Base-by-base conservation (phyloP, 345 rosid genomes). In the Eutrema japonicum region DNA sequence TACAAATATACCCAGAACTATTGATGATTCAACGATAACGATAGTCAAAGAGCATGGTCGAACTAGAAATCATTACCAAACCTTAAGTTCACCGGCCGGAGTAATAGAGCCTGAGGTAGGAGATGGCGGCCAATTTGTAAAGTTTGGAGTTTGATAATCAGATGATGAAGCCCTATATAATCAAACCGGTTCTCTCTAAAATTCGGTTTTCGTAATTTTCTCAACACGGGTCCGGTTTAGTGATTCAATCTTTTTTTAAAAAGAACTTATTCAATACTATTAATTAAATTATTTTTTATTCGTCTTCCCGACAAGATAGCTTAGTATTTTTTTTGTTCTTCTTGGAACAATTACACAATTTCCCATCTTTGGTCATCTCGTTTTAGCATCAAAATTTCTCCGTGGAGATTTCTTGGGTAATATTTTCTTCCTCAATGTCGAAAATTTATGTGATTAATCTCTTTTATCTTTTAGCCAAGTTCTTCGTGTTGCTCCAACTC, bases 61-160 rank as follows among this genome's bases (percentile, higher is more conserved):
- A 49, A 41, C 2, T 0, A 52, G 35, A 37, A 8, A 52, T 52
- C 9, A 46, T 62, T 55, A 76, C 60, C 60, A 16, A 76, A 26
- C 63, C 74, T 75, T 70, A 63, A 10, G 18, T 53, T 76, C 59
- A 59, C 70, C 45, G 75, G 65, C 62, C 64, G 74, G 70, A 53
- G 68, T 22, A 32, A 1, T 0, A 35, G 64, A 65, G 37, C 7
- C 10, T 41, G 22, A 50, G 63, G 68, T 41, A 4, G 6, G 33
- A 69, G 75, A 38, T 18, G 79, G 43, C 60, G 75, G 75, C 78
- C 10, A 43, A 45, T 61, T 59, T 75, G 40, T 66, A 29, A 40
- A 58, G 46, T 40, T 22, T 73, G 40, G 9, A 35, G 4, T 16
- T 49, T 1, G 26, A 6, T 29, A 3, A n/a, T 59, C 66, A 9